Evolutionary conservation across 116 monocot genomes (phyloP), one percentile per base, ranked within the genome.

Genomic region (Trichopus zeylanicus): DNA sequence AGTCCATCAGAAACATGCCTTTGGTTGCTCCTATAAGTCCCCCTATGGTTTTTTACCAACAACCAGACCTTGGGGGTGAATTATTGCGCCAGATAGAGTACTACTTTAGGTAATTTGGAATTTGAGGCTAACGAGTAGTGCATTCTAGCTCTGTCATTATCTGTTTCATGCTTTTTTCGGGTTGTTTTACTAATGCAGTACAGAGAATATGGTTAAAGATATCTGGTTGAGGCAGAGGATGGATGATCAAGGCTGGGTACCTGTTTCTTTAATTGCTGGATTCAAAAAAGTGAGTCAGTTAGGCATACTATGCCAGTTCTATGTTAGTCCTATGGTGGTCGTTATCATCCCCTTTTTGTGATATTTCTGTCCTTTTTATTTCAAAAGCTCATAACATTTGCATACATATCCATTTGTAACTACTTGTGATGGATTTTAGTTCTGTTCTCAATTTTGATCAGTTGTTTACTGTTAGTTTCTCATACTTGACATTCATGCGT

Each of bases 21-120:
- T 73, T 66, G 46, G 27, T 48, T 66, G 27, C 66, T 60, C 73
- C 59, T 46, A 55, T 53, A 18, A 33, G 26, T 22, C 47, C 61
- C 25, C 56, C 73, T 38, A 16, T 56, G n/a, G 16, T 67, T 31
- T 56, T 56, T 67, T 34, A 62, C 30, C 67, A 47, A 1, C 21
- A 31, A 25, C 26, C 42, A 35, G 73, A 74, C 67, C 46, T 55
- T 33, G 67, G 67, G 23, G 67, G 62, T 38, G n/a, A 18, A 16
- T 27, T 74, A 55, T 16, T 73, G 22, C 73, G 63, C 29, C 89
- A 89, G 64, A 89, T 89, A 64, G 78, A 89, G 29, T 89, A 78
- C 64, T 89, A 89, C 59, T 89, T 89, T 72, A 89, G 89, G 89
- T 84, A 64, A n/a, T 20, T 31, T 8, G 20, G 21, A 3, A 15